These are phyloP conservation scores for Blastobotrys illinoisensis DNA, from an alignment of 1,139 yeast species.

Conservation along the genomic window DNA sequence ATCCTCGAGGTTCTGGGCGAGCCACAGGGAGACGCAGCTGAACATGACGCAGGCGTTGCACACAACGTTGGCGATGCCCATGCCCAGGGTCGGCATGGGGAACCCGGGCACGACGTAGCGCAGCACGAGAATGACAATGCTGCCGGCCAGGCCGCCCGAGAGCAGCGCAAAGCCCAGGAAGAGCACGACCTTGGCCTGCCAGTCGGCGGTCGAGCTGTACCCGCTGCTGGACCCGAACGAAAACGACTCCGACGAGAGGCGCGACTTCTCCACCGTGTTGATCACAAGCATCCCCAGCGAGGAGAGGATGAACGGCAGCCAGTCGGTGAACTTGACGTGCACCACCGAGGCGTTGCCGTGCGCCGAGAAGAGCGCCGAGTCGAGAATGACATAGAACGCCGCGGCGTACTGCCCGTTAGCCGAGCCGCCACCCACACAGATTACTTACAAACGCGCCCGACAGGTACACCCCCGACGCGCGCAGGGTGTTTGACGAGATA, in stretches of 20 bases:
- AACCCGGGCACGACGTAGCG: slow-evolving; percentile 77
- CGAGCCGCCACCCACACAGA: no score
- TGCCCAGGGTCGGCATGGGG: slow-evolving; percentile 80
- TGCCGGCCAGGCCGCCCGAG: slow-evolving; percentile 94
- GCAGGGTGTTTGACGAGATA: slow-evolving; percentile 54
- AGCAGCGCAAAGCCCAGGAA: slow-evolving; percentile 87
- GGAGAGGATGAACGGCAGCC: slow-evolving; percentile 91
- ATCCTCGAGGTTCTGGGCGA: slow-evolving; percentile 91
- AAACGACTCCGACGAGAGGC: slow-evolving; percentile 53
- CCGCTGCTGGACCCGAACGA: slow-evolving; percentile 43
- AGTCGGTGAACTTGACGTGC: slow-evolving; percentile 88
- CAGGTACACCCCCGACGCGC: slow-evolving; percentile 69
- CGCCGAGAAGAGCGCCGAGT: slow-evolving; percentile 80
- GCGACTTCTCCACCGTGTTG: slow-evolving; percentile 82
- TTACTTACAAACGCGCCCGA: slow-evolving; percentile 56
- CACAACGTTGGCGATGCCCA: slow-evolving; percentile 88
- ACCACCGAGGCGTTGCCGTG: slow-evolving; percentile 80
- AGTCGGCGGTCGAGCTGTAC: slow-evolving; percentile 51
- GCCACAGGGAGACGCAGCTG: slow-evolving; percentile 84
- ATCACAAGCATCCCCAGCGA: slow-evolving; percentile 88
- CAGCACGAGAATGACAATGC: slow-evolving; percentile 78
- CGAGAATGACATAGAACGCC: slow-evolving; percentile 87
- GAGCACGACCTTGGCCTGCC: slow-evolving; percentile 89
- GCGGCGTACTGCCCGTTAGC: slow-evolving; percentile 51
- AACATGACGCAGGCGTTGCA: slow-evolving; percentile 77